Base-by-base conservation (phyloP, 2,329 filamentous ascomycete species). In the Fusarium humuli region DNA sequence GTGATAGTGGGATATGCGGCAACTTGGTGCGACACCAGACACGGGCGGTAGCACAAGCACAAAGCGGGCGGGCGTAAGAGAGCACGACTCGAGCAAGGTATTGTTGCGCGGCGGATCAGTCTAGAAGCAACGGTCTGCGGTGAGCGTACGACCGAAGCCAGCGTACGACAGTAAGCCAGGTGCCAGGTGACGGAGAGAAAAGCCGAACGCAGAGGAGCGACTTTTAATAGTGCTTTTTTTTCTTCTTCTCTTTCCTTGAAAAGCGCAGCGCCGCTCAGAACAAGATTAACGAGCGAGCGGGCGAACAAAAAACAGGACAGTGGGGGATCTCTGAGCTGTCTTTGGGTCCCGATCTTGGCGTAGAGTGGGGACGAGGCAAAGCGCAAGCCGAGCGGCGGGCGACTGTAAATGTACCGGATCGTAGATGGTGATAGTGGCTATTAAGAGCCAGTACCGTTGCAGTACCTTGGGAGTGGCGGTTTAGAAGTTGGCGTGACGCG, bases 311-410 rank as follows among this genome's bases (percentile, higher is more conserved):
- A 70, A 55, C 54, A 57, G 34, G 54, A 65, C 67, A 60, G 67
- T 63, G 67, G 54, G 63, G 63, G 67, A 57, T 68, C 59, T 65
- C 54, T 67, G 54, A 68, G 54, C 41, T 70, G 67, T 70, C 56
- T 70, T 52, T 62, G 41, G 57, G 53, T 22, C 52, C 55, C 23
- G 44, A 68, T 71, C 63, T 71, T 70, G 67, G 67, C 58, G 56
- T 55, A 45, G 65, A 52, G 67, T 70, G 67, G 67, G 56, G 67
- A 70, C 59, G 67, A 70, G 67, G 67, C 67, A 60, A 70, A 71
- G 58, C 40, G 63, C 45, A 41, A 63, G 57, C 40, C 34, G 47
- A 57, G 46, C 41, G 41, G 40, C 62, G 50, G 59, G 45, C 40
- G 67, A 57, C 25, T 48, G 47, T n/a, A 29, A 49, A 44, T 55